Conservation (phyloP, 441 rosid species). For the Hura crepitans region DNA sequence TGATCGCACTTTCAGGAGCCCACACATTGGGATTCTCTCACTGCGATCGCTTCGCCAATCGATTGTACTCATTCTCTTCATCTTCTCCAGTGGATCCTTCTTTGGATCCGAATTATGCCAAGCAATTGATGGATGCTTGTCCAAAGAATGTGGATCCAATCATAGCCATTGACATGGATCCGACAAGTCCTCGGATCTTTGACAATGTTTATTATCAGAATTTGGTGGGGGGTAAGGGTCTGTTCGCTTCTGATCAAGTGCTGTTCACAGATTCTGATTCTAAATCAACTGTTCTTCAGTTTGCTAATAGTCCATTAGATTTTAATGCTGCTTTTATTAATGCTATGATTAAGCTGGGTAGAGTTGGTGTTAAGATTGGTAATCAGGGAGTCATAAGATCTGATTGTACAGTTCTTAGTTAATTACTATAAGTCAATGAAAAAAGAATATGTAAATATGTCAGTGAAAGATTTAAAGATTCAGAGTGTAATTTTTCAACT, state of each 20-base stretch:
- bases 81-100: slow-evolving; percentile 59
- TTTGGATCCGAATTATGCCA: slow-evolving; percentile 45
- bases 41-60: slow-evolving; percentile 57
- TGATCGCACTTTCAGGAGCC: slow-evolving; percentile 89
- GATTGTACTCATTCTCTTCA: slow-evolving; percentile 57
- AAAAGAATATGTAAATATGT: too few species aligned
- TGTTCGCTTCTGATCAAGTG: slow-evolving; percentile 64
- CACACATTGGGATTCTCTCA: slow-evolving; percentile 88
- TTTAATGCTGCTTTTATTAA: slow-evolving; percentile 55
- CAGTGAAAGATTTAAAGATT: too few species aligned
- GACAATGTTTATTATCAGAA: slow-evolving; percentile 70
- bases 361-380: slow-evolving; percentile 57
- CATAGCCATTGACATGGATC: slow-evolving; percentile 52
- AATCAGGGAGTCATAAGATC: slow-evolving; percentile 53
- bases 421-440: too few species aligned
- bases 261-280: slow-evolving; percentile 52
- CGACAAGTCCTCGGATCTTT: slow-evolving; percentile 39
- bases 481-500: too few species aligned
- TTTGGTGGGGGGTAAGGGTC: slow-evolving; percentile 61
- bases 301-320: slow-evolving; percentile 46
- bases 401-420: slow-evolving; percentile 57
- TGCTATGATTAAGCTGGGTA: slow-evolving; percentile 74
- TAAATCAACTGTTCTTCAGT: slow-evolving; percentile 43
- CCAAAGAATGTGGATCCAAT: slow-evolving; percentile 46
- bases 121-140: slow-evolving; percentile 49